Base-by-base conservation (phyloP, 129 eudicot species). In the Lactuca saligna region DNA sequence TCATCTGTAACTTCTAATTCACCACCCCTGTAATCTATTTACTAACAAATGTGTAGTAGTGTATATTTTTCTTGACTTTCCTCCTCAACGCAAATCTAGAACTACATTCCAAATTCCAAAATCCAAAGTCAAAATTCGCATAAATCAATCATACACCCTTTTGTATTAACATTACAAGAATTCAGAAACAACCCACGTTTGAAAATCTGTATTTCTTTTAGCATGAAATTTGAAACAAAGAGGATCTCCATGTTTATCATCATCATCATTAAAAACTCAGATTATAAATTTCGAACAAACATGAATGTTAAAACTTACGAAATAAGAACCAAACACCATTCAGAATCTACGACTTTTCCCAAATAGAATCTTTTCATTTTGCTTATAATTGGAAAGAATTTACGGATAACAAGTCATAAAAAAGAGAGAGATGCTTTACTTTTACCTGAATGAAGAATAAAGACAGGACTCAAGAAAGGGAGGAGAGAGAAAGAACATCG, bases 371-470 rank as follows among this genome's bases (percentile, higher is more conserved):
- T 64, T 44, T 41, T 14, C 39, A 54, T n/a, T 42, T 39, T 54
- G 29, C 57, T 25, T 39, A 54, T 33, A 44, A 56, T 46, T 33
- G 4, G 66, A 57, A 66, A 51, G 1, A 75, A 59, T 16, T 60
- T 68, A 9, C 39, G 69, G 75, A 75, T 67, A 0, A 58, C 37
- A 49, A 15, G 48, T 58, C 20, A 12, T 32, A 11, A 35, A 55
- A 38, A 63, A n/a, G n/a, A 42, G 31, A 32, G 37, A 79, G 33
- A 58, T 11, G 55, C 0, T 25, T 8, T 69, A 80, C 86, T 1
- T 25, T 8, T 69, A 80, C 86, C 81, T 80, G 73, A 57, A 75
- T 64, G 83, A 61, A 75, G 76, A 72, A 57, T 73, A 15, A 54
- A n/a, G 65, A 56, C 57, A 66, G 64, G 42, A 46, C 10, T 68